phyloP scores from a whole-genome alignment of 1,284 basidiomycete species.

The Cryptococcus sp. region DNA sequence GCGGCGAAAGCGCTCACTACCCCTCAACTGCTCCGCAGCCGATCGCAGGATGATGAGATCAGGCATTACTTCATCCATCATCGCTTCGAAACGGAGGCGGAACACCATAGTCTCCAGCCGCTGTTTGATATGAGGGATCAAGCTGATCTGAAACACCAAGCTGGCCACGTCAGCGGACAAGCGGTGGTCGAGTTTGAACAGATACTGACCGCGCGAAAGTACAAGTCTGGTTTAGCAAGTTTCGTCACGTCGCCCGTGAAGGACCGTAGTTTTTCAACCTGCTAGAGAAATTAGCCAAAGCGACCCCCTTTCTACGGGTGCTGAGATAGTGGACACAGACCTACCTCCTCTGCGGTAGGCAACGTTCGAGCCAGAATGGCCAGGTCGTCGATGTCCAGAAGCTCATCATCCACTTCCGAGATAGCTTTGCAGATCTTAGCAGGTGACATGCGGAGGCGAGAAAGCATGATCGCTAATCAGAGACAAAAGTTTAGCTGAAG shows the following conservation, averaged over 20 bases:
- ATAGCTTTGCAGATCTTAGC: slow-evolving; percentile 68
- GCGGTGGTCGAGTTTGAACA: not conserved
- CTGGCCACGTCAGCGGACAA: not conserved
- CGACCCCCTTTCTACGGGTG: too few species aligned
- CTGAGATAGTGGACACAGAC: slow-evolving; percentile 13
- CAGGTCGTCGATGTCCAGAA: slow-evolving; percentile 69
- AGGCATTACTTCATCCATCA: slow-evolving; percentile 79
- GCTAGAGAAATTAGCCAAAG: not conserved
- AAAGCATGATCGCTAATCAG: slow-evolving; percentile 72
- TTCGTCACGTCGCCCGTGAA: slow-evolving; percentile 66
- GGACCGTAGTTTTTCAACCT: slow-evolving; percentile 66
- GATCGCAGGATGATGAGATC: slow-evolving; percentile 75
- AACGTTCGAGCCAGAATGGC: slow-evolving; percentile 70
- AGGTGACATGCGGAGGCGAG: slow-evolving; percentile 67
- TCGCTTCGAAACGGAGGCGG: slow-evolving; percentile 74
- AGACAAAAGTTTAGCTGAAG: not conserved
- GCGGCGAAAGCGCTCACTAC: slow-evolving; percentile 67
- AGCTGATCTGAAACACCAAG: slow-evolving; percentile 63
- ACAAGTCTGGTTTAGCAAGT: slow-evolving; percentile 80
- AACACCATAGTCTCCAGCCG: slow-evolving; percentile 81
- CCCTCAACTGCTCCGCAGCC: slow-evolving; percentile 73
- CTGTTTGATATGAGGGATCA: slow-evolving; percentile 71
- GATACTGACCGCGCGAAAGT: slow-evolving; percentile 67
- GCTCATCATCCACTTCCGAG: slow-evolving; percentile 68
- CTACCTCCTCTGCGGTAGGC: slow-evolving; percentile 75